Evolutionary conservation across 345 rosid species (phyloP).

Genomic region (Kernera saxatilis): DNA sequence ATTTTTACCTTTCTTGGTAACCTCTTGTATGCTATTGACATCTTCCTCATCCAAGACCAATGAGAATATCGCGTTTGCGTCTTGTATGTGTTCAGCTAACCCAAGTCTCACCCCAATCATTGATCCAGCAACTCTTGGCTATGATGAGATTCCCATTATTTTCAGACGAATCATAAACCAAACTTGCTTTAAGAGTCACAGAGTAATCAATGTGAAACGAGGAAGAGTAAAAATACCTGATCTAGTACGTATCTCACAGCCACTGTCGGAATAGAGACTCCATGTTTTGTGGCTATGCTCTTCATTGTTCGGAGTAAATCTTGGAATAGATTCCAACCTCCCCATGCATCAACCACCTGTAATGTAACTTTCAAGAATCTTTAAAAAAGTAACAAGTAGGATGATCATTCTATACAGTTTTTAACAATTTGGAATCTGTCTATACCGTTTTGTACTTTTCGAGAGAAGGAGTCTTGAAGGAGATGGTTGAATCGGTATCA

Average conservation of each 20-base stretch:
- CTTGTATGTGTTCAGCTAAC: constrained; percentile 69
- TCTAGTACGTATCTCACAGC: constrained; percentile 82
- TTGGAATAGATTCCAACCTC: constrained; percentile 94
- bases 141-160: constrained; percentile 14
- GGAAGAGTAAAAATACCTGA: constrained; percentile 47
- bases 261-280: constrained; percentile 79
- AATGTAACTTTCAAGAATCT: not conserved
- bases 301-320: constrained; percentile 63
- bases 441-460: constrained; percentile 93
- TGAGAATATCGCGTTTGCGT: constrained; percentile 65
- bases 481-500: constrained; percentile 74
- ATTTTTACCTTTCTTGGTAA: constrained; percentile 57
- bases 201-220: not conserved
- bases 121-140: constrained; percentile 91
- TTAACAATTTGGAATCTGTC: too few relatives aligned
- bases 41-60: constrained; percentile 77
- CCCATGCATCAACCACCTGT: constrained; percentile 98
- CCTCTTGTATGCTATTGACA: constrained; percentile 55
- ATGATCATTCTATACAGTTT: not conserved
- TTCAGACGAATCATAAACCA: not conserved
- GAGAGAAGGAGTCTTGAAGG: constrained; percentile 82
- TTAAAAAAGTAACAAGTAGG: not conserved
- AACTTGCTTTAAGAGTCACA: not conserved
- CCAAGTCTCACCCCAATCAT: constrained; percentile 94
- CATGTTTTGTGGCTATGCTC: constrained; percentile 64